Percentiles rank a stretch among this genome's conserved stretches.
phyloP scores from a whole-genome alignment of 345 rosid species.

The Hibiscus syriacus region DNA sequence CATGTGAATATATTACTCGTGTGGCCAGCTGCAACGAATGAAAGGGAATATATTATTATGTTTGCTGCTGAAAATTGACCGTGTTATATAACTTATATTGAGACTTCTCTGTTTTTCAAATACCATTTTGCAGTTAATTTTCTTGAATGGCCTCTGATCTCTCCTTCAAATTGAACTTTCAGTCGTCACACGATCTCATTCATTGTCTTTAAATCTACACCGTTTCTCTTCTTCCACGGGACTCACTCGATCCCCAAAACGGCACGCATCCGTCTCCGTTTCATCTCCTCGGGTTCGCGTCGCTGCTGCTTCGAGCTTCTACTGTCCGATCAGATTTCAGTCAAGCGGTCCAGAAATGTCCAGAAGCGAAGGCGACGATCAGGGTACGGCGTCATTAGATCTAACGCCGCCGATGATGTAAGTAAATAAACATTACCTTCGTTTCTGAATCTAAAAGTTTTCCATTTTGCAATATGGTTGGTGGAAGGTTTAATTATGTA shows the following conservation, averaged over 20 bases:
- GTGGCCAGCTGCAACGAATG: too few species aligned
- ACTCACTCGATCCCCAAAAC: not conserved
- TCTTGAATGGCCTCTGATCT: not conserved
- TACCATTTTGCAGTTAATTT: not conserved
- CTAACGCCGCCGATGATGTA: slow-evolving; percentile 51
- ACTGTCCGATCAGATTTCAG: slow-evolving; percentile 18
- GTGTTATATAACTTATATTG: too few species aligned
- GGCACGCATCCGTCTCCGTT: not conserved
- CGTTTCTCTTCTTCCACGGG: not conserved
- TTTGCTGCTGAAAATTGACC: too few species aligned
- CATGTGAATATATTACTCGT: too few species aligned
- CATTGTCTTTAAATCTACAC: slow-evolving; percentile 8
- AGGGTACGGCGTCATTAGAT: slow-evolving; percentile 16
- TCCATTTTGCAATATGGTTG: too few species aligned
- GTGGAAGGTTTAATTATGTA: too few species aligned
- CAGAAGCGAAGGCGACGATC: slow-evolving; percentile 15
- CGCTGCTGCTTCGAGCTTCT: not conserved
- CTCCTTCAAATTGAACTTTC: not conserved
- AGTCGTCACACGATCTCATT: slow-evolving; percentile 31
- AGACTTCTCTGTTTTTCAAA: too few species aligned
- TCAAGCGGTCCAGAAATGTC: slow-evolving; percentile 17
- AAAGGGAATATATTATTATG: too few species aligned
- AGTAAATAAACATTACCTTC: not conserved
- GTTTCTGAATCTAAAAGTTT: not conserved
- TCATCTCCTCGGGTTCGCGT: slow-evolving; percentile 5